phyloP scores from a whole-genome alignment of 2,329 filamentous ascomycete genomes.

The Botryotinia narcissicola region DNA sequence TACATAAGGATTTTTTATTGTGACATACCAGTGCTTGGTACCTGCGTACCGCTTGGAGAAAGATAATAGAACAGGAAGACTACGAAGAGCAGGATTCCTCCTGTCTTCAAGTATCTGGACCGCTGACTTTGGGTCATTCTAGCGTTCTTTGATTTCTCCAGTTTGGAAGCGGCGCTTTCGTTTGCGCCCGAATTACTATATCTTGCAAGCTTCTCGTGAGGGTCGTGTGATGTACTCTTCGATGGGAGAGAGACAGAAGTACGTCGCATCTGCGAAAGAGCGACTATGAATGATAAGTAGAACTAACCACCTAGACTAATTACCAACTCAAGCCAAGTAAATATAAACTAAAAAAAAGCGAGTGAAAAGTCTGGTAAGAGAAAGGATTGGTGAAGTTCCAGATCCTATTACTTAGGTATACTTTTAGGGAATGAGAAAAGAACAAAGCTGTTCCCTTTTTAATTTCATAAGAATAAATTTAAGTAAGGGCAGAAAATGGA shows the following conservation, averaged over 20 bases:
- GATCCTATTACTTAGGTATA: background rate
- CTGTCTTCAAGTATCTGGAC: slow-evolving; percentile 64
- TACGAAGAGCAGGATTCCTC: slow-evolving; percentile 58
- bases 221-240: slow-evolving; percentile 58
- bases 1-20: background rate
- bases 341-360: slow-evolving; percentile 19
- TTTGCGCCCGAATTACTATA: slow-evolving; percentile 51
- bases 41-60: slow-evolving; percentile 52
- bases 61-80: slow-evolving; percentile 63
- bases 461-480: background rate
- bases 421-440: background rate
- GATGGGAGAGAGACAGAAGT: slow-evolving; percentile 63
- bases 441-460: background rate
- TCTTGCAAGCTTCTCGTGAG: slow-evolving; percentile 63
- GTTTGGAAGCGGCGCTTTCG: slow-evolving; percentile 42
- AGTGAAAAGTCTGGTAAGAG: slow-evolving; percentile 15
- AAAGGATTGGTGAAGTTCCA: slow-evolving; percentile 16
- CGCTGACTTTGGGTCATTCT: slow-evolving; percentile 64
- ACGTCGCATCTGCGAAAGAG: slow-evolving; percentile 55
- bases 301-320: slow-evolving; percentile 18
- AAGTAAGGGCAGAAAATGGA: slow-evolving; percentile 20
- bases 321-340: slow-evolving; percentile 2
- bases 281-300: slow-evolving; percentile 21
- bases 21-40: slow-evolving; percentile 31
- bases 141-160: slow-evolving; percentile 56